A percentile compares a stretch with the other conserved stretches of the same genome.
Conservation (phyloP, 768 basidiomycete species). For the Russula vinacea region DNA sequence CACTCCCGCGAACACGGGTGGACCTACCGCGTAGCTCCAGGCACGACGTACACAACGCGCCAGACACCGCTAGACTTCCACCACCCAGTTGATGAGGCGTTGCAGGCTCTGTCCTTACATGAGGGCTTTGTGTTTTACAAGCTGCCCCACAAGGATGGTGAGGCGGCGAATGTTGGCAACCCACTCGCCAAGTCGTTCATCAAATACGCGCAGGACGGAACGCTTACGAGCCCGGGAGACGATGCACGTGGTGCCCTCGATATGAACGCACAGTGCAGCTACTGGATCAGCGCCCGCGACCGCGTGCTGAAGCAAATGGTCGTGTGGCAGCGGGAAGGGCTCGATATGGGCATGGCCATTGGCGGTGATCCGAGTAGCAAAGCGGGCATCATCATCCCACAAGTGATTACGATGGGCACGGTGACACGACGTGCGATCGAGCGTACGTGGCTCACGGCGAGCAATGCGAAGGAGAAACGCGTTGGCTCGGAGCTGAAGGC, state of each 20-base stretch:
- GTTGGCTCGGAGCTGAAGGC: slow-evolving; percentile 98
- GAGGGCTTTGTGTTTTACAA: slow-evolving; percentile 75
- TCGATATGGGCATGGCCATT: slow-evolving; percentile 51
- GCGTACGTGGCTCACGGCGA: slow-evolving; percentile 96
- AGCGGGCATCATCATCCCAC: slow-evolving; percentile 91
- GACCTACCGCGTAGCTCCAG: slow-evolving; percentile 71
- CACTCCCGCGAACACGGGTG: slow-evolving; percentile 87
- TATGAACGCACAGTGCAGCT: slow-evolving; percentile 92
- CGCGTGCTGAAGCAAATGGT: slow-evolving; percentile 91
- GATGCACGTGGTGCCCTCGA: slow-evolving; percentile 83
- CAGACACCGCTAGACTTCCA: slow-evolving; percentile 53
- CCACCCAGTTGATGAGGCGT: slow-evolving; percentile 56
- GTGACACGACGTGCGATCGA: slow-evolving; percentile 97
- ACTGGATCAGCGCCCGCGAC: slow-evolving; percentile 95
- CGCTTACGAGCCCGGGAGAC: slow-evolving; percentile 73
- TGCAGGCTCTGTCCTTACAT: slow-evolving; percentile 49
- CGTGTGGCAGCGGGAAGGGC: slow-evolving; percentile 63
- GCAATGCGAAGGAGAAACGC: slow-evolving; percentile 95
- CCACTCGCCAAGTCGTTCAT: slow-evolving; percentile 88
- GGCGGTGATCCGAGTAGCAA: slow-evolving; percentile 41
- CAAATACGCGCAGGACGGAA: slow-evolving; percentile 83
- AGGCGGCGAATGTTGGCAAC: slow-evolving; percentile 90
- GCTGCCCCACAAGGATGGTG: slow-evolving; percentile 94
- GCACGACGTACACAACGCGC: slow-evolving; percentile 46
- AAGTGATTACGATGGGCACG: slow-evolving; percentile 98